Evolutionary conservation across 2,329 filamentous ascomycete species (phyloP).

Genomic region (Kalaharituber pfeilii): DNA sequence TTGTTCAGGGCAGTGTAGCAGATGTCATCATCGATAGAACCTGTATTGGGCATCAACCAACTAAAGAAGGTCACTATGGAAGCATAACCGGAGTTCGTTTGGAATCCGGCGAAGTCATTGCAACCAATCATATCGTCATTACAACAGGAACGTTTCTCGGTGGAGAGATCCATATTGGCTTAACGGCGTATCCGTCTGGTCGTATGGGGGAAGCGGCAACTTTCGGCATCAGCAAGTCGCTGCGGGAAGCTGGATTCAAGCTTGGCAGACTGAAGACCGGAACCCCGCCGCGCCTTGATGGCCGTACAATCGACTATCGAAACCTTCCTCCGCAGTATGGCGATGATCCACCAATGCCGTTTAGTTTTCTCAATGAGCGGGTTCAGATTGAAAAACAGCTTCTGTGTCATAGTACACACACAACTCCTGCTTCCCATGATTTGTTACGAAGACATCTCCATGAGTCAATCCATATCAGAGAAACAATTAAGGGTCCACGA

Average conservation of each 20-base stretch:
- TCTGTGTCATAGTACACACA: conserved; percentile 72
- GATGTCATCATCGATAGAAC: conserved; percentile 65
- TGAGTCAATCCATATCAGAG: conserved; percentile 88
- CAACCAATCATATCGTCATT: conserved; percentile 69
- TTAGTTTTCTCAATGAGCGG: conserved; percentile 69
- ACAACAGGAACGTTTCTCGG: conserved; percentile 92
- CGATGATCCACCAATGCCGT: conserved; percentile 72
- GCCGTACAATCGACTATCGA: conserved; percentile 62
- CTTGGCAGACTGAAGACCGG: conserved; percentile 88
- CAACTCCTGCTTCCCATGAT: conserved; percentile 64
- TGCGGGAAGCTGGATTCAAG: conserved; percentile 73
- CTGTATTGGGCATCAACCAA: not conserved
- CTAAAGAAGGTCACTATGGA: conserved; percentile 30
- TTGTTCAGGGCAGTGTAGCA: conserved; percentile 74
- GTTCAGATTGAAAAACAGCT: conserved; percentile 71
- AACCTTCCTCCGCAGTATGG: conserved; percentile 56
- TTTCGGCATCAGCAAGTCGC: conserved; percentile 76
- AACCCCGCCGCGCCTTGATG: conserved; percentile 74
- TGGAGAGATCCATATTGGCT: conserved; percentile 88
- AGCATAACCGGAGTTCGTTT: conserved; percentile 71
- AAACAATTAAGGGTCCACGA: conserved; percentile 80
- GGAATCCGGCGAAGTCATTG: conserved; percentile 70
- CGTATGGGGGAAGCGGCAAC: conserved; percentile 89
- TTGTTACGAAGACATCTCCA: conserved; percentile 80
- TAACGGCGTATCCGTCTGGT: conserved; percentile 69